Evolutionary conservation across 2,329 filamentous ascomycete species (phyloP), one percentile per base, ranked within the genome.

Genomic region (Pyrenophora seminiperda): DNA sequence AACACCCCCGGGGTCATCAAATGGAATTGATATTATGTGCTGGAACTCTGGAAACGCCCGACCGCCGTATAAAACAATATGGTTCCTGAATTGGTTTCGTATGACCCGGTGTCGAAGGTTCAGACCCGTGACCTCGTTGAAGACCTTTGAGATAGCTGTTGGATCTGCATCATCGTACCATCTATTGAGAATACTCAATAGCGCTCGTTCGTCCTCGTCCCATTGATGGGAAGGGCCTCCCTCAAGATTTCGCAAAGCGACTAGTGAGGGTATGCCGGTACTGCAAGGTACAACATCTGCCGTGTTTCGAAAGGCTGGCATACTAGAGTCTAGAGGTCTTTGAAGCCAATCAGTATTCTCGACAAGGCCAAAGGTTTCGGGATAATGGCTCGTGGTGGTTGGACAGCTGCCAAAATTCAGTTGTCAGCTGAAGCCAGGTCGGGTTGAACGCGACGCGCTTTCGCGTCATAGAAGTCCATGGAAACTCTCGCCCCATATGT

Each of bases 91-190:
- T 2, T 63, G 51, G 2, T 18, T 15, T 0, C 34, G 18, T 0
- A 62, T 14, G 10, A 15, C 7, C 5, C 30, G 27, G 1, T 11
- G 29, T 2, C 17, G 5, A n/a, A 52, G 14, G 2, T 52, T 7
- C 0, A 56, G 42, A 1, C 38, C 38, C 0, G 50, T 53, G 3
- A 52, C 29, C 0, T 34, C n/a, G 10, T 63, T 63, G 45, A 61
- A 63, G 0, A 54, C 18, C 0, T 31, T n/a, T 0, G 53, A 39
- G 3, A 47, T 56, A 2, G n/a, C 24, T 11, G 10, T 17, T 4
- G 2, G 13, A 1, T 17, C 11, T 0, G 36, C 2, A 13, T 32
- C 13, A 0, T 15, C 7, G 4, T 54, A 62, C 40, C 52, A 65
- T 9, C 60, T 38, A 2, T 51, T 52, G 0, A 65, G 7, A 0